Base-by-base conservation (phyloP, 2,329 filamentous ascomycete genomes). In the Fonsecaea nubica region DNA sequence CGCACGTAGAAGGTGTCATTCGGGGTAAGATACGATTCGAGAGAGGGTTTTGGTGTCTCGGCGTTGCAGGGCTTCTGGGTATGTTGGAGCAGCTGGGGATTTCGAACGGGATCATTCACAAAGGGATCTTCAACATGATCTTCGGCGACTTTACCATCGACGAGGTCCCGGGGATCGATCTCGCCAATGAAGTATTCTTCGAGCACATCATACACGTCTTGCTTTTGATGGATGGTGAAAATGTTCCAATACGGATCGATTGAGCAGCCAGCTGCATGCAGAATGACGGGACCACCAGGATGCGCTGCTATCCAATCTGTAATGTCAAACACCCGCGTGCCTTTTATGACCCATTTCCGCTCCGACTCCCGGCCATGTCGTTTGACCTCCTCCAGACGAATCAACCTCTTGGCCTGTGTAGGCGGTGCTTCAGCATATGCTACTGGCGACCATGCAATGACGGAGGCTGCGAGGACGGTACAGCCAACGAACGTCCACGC, bases 201-300 rank as follows among this genome's bases (percentile, higher is more conserved):
- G 0, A 91, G 80, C 48, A 90, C 88, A 58, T 89, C 86, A 66
- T 84, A 83, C 5, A 90, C 87, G 66, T 90, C 86, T 50, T 86
- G 81, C 18, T 84, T 82, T 74, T 90, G 88, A 79, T 91, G 89
- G 65, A 90, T 90, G 55, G 84, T 82, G 74, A 91, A 91, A 61
- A 91, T 89, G 66, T 89, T 81, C 89, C 89, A 91, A 77, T 90
- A 90, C 0, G 85, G 84, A 59, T 91, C 88, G 58, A 91, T 85
- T 62, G 84, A 85, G 42, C 85, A 84, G 3, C 89, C 89, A 0
- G 87, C 87, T 1, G 89, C 89, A 35, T 86, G 83, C 8, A 90
- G 79, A 65, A 91, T 91, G 13, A 91, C 87, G 60, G 89, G 85
- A 50, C 89, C 89, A 3, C 89, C 89, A 0, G 89, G 89, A 73